A percentile compares a stretch with the other conserved stretches of the same genome.
phyloP scores from a whole-genome alignment of 371 early-diverging fungal species.

The Batrachochytrium dendrobatidis region DNA sequence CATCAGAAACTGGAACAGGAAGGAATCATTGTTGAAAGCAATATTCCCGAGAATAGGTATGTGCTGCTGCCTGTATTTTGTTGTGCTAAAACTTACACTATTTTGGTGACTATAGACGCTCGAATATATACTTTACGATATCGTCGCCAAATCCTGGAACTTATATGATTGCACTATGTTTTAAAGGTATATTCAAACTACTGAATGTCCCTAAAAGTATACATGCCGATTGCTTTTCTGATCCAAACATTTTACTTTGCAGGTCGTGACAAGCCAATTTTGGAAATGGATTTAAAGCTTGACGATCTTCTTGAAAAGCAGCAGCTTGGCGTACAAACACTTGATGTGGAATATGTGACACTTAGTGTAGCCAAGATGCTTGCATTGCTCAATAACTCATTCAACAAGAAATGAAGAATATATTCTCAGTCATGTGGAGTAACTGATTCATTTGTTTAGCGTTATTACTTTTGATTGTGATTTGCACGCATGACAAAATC shows the following conservation, averaged over 20 bases:
- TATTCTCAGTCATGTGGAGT: no score
- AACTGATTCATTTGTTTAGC: no score
- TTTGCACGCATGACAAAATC: no score
- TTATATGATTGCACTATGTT: slow-evolving; percentile 82
- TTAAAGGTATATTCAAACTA: slow-evolving; percentile 52
- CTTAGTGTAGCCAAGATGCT: slow-evolving; percentile 54
- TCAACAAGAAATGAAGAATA: background rate
- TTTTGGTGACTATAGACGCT: slow-evolving; percentile 45
- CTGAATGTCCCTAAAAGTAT: background rate
- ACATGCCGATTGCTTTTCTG: slow-evolving; percentile 3
- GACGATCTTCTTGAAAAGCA: slow-evolving; percentile 94
- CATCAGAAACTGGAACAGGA: slow-evolving; percentile 80
- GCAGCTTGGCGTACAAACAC: slow-evolving; percentile 76
- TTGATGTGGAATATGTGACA: slow-evolving; percentile 91
- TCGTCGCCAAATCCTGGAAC: slow-evolving; percentile 80
- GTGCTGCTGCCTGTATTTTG: slow-evolving; percentile 6
- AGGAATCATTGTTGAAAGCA: slow-evolving; percentile 86
- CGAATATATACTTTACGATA: slow-evolving; percentile 83
- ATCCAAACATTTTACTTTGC: background rate
- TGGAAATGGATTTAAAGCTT: slow-evolving; percentile 91
- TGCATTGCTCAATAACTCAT: slow-evolving; percentile 14
- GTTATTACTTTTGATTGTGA: no score
- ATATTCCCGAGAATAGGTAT: slow-evolving; percentile 80
- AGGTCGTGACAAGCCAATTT: slow-evolving; percentile 84
- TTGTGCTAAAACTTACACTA: slow-evolving; percentile 3